phyloP scores from a whole-genome alignment of 2,329 filamentous ascomycete species.

The Cercospora beticola region DNA sequence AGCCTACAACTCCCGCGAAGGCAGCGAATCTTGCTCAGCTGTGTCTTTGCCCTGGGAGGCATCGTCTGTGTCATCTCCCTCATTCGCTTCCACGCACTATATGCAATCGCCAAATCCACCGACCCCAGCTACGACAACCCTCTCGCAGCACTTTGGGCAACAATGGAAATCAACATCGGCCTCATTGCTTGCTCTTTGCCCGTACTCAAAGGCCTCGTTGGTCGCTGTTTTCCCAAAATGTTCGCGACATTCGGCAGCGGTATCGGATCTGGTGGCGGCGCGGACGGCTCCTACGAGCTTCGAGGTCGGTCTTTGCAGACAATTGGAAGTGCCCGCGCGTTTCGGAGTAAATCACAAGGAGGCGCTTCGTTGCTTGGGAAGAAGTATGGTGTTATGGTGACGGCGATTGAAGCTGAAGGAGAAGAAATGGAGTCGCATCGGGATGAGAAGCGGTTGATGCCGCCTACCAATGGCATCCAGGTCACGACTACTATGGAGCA shows the following conservation, averaged over 20 bases:
- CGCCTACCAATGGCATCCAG: slow-evolving; percentile 4
- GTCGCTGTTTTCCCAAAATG: slow-evolving; percentile 23
- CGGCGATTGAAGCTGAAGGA: slow-evolving; percentile 9
- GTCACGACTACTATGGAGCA: slow-evolving; percentile 16
- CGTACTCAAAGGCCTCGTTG: slow-evolving; percentile 26
- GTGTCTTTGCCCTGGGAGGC: slow-evolving; percentile 36
- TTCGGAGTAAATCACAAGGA: background rate
- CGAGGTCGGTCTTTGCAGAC: slow-evolving; percentile 6
- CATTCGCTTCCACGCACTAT: slow-evolving; percentile 28
- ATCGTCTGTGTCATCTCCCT: slow-evolving; percentile 30
- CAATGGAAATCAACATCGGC: slow-evolving; percentile 30
- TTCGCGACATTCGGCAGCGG: slow-evolving; percentile 8
- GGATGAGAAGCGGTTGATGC: background rate
- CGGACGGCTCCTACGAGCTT: background rate
- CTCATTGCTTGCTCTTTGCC: slow-evolving; percentile 32
- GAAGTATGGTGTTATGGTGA: slow-evolving; percentile 9
- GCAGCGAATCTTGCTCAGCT: slow-evolving; percentile 33
- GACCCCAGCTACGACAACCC: slow-evolving; percentile 31
- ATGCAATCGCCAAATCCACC: slow-evolving; percentile 24
- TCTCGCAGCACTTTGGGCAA: slow-evolving; percentile 26
- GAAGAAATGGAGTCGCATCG: background rate
- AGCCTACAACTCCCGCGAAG: slow-evolving; percentile 30
- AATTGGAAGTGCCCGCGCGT: background rate
- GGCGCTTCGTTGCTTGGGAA: background rate
- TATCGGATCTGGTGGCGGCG: background rate